Evolutionary conservation across 148 eudicot genomes (phyloP).

Genomic region (Arbutus unedo): DNA sequence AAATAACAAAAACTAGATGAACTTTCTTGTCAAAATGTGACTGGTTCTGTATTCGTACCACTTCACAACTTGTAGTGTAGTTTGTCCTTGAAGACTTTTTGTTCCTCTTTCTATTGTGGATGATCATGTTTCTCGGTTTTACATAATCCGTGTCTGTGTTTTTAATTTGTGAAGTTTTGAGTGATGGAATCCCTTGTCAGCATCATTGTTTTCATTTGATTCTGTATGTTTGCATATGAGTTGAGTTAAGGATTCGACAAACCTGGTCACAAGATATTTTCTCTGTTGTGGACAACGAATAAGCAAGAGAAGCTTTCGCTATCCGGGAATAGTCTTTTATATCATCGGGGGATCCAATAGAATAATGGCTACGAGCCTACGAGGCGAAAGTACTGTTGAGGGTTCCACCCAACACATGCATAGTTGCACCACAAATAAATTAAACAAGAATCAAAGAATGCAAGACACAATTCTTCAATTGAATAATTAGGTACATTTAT

Average conservation of each 20-base stretch:
- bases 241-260: background rate
- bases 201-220: background rate
- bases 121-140: background rate
- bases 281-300: background rate
- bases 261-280: background rate
- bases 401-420: no score
- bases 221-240: background rate
- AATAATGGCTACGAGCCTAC: no score
- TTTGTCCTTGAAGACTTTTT: background rate
- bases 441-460: no score
- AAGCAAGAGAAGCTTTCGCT: no score
- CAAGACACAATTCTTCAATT: no score
- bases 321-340: no score
- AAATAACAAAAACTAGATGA: background rate
- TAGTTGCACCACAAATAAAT: no score
- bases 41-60: background rate
- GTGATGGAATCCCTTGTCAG: background rate
- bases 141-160: background rate
- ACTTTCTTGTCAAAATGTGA: background rate
- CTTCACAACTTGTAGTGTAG: background rate
- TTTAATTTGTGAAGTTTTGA: background rate
- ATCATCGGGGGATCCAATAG: no score
- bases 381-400: no score
- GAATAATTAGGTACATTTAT: no score
- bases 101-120: background rate